Evolutionary conservation across 208 protist species (phyloP).

Genomic region (Wallacemonas sp.): DNA sequence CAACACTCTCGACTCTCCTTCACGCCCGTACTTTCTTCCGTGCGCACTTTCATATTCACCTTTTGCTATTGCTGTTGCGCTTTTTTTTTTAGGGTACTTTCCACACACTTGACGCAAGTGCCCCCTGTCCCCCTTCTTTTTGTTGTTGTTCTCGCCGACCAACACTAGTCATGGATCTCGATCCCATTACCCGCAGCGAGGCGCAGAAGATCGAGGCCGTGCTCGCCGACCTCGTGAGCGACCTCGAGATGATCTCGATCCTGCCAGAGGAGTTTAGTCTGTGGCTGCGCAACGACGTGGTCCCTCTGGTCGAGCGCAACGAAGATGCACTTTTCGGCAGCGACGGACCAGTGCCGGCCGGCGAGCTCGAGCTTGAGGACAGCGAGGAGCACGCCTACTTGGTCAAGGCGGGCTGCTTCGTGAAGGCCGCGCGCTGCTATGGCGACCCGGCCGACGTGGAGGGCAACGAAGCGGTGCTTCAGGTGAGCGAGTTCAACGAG

Average conservation of each 20-base stretch:
- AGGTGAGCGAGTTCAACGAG: conserved; percentile 74
- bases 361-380: conserved; percentile 11
- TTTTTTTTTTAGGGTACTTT: no score
- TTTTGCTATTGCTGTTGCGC: no score
- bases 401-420: conserved; percentile 43
- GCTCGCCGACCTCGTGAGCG: conserved; percentile 62
- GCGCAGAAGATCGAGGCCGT: conserved; percentile 78
- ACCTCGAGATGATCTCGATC: conserved; percentile 65
- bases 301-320: conserved; percentile 34
- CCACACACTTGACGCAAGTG: no score
- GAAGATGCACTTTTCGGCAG: conserved; percentile 22
- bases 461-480: conserved; percentile 61
- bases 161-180: conserved; percentile 81
- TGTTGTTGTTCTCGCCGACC: conserved; percentile 22
- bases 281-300: conserved; percentile 64
- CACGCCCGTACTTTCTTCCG: no score
- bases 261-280: conserved; percentile 67
- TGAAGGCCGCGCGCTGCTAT: conserved; percentile 50
- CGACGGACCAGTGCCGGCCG: conserved; percentile 5
- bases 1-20: no score
- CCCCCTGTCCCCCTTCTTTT: conserved; percentile 17
- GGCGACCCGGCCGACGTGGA: conserved; percentile 67
- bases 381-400: conserved; percentile 41
- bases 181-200: conserved; percentile 79
- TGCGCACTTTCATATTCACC: no score